Evolutionary conservation across 371 early-diverging fungal species (phyloP).

Genomic region (Mortierella sp.): DNA sequence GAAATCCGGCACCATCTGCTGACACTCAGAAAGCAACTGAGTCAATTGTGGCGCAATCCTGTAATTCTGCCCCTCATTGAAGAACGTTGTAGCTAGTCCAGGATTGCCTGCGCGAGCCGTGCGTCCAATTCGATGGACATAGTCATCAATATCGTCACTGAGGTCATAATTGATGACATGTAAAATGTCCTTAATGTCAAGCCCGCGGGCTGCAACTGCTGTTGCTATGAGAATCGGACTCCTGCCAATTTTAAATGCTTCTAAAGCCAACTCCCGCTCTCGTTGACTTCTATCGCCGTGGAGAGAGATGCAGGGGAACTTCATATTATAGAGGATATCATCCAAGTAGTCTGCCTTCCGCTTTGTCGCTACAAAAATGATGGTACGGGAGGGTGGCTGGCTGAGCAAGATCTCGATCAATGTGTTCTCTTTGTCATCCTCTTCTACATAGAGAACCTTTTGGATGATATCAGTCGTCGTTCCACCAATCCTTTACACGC

Average conservation of each 20-base stretch:
- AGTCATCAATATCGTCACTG: constrained; percentile 83
- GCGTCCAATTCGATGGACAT: constrained; percentile 88
- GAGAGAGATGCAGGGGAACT: constrained; percentile 77
- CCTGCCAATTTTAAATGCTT: constrained; percentile 75
- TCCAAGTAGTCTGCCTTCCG: constrained; percentile 85
- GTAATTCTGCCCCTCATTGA: constrained; percentile 62
- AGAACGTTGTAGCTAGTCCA: constrained; percentile 86
- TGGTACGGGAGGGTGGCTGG: constrained; percentile 68
- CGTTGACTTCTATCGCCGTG: constrained; percentile 85
- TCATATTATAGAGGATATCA: constrained; percentile 72
- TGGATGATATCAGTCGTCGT: constrained; percentile 65
- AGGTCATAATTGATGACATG: constrained; percentile 92
- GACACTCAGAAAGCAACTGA: constrained; percentile 82
- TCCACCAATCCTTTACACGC: constrained; percentile 60
- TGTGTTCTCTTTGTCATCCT: constrained; percentile 67
- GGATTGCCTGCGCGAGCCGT: constrained; percentile 56
- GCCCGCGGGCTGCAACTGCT: constrained; percentile 93
- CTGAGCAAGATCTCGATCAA: constrained; percentile 58
- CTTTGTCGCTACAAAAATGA: constrained; percentile 91
- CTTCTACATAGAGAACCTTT: constrained; percentile 65
- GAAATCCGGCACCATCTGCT: constrained; percentile 85
- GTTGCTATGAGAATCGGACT: constrained; percentile 92
- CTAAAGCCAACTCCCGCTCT: constrained; percentile 87
- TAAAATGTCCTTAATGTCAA: constrained; percentile 87
- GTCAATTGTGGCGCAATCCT: constrained; percentile 72